phyloP scores from a whole-genome alignment of 2,329 filamentous ascomycete species.

The Alternaria sp. region DNA sequence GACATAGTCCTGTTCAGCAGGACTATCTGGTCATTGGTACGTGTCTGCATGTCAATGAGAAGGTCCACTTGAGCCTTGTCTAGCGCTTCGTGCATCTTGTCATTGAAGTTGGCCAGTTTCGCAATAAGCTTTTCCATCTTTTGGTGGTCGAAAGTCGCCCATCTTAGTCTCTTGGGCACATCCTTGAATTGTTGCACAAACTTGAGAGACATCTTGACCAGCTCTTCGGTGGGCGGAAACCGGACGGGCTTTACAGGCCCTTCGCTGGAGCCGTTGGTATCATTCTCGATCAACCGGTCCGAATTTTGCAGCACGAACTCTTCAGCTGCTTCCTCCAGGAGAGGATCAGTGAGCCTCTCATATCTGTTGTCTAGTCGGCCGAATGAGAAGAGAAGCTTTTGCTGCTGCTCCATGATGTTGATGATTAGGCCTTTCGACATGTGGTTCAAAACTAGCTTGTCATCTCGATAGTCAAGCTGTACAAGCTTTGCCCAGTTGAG shows the following conservation, averaged over 20 bases:
- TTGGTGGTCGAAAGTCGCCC: conserved; percentile 43
- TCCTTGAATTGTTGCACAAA: conserved; percentile 39
- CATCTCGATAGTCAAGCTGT: conserved; percentile 43
- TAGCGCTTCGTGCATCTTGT: conserved; percentile 49
- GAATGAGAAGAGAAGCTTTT: conserved; percentile 41
- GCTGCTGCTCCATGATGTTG: conserved; percentile 48
- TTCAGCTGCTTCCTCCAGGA: conserved; percentile 37
- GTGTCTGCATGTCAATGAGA: conserved; percentile 40
- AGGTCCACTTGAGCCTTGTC: conserved; percentile 40
- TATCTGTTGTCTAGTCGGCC: conserved; percentile 45
- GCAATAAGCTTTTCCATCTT: conserved; percentile 44
- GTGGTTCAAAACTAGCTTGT: conserved; percentile 43
- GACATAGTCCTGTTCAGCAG: conserved; percentile 48
- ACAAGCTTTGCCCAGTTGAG: conserved; percentile 50
- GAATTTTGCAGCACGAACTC: conserved; percentile 21
- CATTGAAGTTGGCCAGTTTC: conserved; percentile 46
- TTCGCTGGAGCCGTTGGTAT: conserved; percentile 11
- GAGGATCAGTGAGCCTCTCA: conserved; percentile 37
- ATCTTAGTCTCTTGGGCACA: conserved; percentile 39
- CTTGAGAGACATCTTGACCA: conserved; percentile 41
- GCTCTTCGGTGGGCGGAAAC: conserved; percentile 40
- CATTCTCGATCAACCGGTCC: conserved; percentile 22
- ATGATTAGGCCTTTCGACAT: conserved; percentile 45
- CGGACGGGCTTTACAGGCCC: conserved; percentile 33
- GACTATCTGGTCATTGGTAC: conserved; percentile 50